phyloP scores from a whole-genome alignment of 129 eudicot species.

The Escallonia herrerae region DNA sequence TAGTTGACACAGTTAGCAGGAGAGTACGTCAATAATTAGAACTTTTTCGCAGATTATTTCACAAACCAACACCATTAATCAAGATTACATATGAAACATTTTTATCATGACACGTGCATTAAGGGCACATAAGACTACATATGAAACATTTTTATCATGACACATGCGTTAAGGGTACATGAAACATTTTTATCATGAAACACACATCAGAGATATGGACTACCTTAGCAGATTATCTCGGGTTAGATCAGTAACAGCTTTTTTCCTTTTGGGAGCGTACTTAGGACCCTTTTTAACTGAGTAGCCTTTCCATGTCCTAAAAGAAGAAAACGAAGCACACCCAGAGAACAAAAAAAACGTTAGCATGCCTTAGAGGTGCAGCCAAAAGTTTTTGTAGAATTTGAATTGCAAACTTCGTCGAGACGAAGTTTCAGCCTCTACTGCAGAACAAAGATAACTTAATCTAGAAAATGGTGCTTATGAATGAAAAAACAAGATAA shows the following conservation, averaged over 20 bases:
- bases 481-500: slow-evolving; percentile 4
- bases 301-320: slow-evolving; percentile 90
- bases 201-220: neutral
- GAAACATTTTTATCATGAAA: neutral
- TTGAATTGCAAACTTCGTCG: neutral
- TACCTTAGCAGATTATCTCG: slow-evolving; percentile 81
- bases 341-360: slow-evolving; percentile 10
- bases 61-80: too few species aligned
- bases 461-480: slow-evolving; percentile 1
- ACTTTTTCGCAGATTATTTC: too few species aligned
- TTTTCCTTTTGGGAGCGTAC: slow-evolving; percentile 83
- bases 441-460: neutral
- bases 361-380: slow-evolving; percentile 2
- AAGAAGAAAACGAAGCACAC: slow-evolving; percentile 6
- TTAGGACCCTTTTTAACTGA: slow-evolving; percentile 79
- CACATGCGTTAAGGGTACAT: too few species aligned
- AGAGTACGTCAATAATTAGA: too few species aligned
- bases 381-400: neutral
- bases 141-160: too few species aligned
- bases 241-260: slow-evolving; percentile 86
- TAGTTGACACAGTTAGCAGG: too few species aligned
- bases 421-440: neutral
- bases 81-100: too few species aligned
- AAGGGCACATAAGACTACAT: too few species aligned
- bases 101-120: too few species aligned